phyloP scores from a whole-genome alignment of 192 early-diverging fungal genomes.

The Geranomyces michiganensis region DNA sequence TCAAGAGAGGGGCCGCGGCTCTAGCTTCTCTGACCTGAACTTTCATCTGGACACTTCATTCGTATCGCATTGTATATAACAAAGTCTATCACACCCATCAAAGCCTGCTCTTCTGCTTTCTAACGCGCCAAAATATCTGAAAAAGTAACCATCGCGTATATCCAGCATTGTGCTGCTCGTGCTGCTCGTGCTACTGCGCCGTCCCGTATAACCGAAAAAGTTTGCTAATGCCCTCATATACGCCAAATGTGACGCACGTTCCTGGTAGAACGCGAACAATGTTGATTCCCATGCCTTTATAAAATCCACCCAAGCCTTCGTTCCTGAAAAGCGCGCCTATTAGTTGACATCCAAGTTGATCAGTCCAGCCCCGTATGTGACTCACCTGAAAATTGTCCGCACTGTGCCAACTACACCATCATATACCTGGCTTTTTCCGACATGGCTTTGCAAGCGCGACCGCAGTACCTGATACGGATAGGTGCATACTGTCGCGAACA shows the following conservation, averaged over 20 bases:
- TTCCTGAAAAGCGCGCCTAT: conserved; percentile 29
- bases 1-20: conserved; percentile 63
- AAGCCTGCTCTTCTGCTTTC: no score
- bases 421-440: conserved; percentile 52
- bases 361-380: no score
- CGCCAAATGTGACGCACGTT: conserved; percentile 93
- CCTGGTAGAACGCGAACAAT: conserved; percentile 89
- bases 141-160: no score
- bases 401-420: conserved; percentile 72
- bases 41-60: neutral
- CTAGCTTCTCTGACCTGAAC: conserved; percentile 46
- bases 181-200: no score
- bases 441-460: conserved; percentile 74
- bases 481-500: conserved; percentile 82
- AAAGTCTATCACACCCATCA: no score
- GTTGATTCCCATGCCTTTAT: conserved; percentile 89
- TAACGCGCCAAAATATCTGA: no score
- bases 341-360: no score
- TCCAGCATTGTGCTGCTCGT: no score
- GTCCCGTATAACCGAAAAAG: conserved; percentile 18
- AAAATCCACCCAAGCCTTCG: conserved; percentile 83
- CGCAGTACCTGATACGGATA: conserved; percentile 93
- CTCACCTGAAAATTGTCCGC: conserved; percentile 63
- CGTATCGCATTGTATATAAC: no score
- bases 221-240: conserved; percentile 71